Base-by-base conservation (phyloP, 1,139 yeast genomes). In the Yamadazyma blattariae region DNA sequence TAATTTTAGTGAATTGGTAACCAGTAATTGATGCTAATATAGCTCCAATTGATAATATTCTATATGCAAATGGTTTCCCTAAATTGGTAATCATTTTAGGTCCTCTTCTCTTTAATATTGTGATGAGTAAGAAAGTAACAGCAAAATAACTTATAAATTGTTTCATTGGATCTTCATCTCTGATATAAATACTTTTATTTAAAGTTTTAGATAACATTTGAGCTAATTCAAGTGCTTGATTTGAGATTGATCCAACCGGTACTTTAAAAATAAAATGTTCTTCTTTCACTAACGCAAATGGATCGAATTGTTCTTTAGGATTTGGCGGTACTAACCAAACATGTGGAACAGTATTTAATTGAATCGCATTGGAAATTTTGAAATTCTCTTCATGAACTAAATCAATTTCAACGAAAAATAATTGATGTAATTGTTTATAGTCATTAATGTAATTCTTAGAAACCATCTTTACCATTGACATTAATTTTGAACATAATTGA, bases 321-420 rank as follows among this genome's bases (percentile, higher is more conserved):
- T 60, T 57, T 4, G 85, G 85, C 2, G 87, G 87, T 4, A 77
- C 68, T 3, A 82, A 60, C 77, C 88, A 77, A 9, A 81, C 46
- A 42, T 77, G 80, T 1, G 94, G 92, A 3, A 82, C 74, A 3
- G 76, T 59, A 4, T 55, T 56, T 36, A 82, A 50, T 4, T 61
- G 55, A 34, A 80, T 48, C 16, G 57, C 55, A 19, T 59, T 53
- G 41, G 77, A 73, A 10, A 67, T 38, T 5, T 41, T 50, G 10
- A 63, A 46, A 32, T 69, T 61, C 8, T 61, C 47, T 23, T 65
- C 61, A 26, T 69, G 66, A 3, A 56, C 52, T 17, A 77, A 70
- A 44, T 83, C 90, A 11, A 77, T 67, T 30, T 62, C 61, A 20
- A 68, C 61, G 47, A 82, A 77, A 43, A 67, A 66, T 7, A 78